Conservation (phyloP, 495 filamentous ascomycete species). For the Talaromyces trachyspermus region DNA sequence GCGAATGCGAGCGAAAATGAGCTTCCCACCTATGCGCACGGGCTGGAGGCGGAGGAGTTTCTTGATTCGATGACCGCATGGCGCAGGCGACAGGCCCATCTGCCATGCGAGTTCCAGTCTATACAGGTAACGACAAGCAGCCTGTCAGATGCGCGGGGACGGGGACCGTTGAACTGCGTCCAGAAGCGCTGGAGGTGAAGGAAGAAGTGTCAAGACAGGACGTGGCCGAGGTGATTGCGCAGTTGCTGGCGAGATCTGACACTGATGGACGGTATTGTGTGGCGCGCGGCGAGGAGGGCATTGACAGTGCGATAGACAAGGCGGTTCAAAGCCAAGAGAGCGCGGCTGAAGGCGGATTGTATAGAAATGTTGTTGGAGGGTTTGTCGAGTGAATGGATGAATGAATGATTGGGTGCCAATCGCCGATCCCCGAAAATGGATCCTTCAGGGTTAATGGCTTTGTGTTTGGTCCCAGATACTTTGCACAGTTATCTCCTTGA, state of each 20-base stretch:
- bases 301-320: background rate
- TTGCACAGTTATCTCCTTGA: constrained; percentile 44
- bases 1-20: background rate
- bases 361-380: no score
- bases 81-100: background rate
- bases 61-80: constrained; percentile 2
- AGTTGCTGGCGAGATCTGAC: background rate
- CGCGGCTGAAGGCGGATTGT: background rate
- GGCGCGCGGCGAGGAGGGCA: background rate
- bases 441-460: no score
- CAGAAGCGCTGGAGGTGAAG: background rate
- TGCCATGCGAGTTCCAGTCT: background rate
- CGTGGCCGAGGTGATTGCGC: background rate
- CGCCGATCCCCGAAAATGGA: no score
- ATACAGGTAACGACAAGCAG: background rate
- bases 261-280: background rate
- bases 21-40: background rate
- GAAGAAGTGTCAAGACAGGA: background rate
- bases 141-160: background rate
- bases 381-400: no score
- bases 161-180: background rate
- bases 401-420: no score
- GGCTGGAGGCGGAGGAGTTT: background rate
- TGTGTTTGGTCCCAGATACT: constrained; percentile 66
- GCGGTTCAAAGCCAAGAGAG: background rate